Conservation (phyloP, 306 rosid species). For the Sechiopsis laciniata region DNA sequence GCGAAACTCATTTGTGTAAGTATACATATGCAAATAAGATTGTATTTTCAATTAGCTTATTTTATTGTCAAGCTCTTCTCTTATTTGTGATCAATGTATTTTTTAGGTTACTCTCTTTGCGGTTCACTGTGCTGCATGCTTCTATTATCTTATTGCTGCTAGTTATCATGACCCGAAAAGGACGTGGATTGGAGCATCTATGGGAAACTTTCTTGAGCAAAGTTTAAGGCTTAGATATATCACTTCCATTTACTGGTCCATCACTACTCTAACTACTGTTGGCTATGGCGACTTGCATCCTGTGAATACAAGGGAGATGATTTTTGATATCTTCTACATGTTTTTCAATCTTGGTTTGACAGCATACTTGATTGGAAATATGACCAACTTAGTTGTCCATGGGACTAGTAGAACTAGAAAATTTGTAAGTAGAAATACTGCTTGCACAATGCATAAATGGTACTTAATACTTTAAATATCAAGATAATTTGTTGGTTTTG, state of each 20-base stretch:
- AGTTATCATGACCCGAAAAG: slow-evolving; percentile 50
- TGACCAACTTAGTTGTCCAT: slow-evolving; percentile 94
- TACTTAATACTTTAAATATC: neutral
- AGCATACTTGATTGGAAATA: slow-evolving; percentile 89
- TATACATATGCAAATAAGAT: neutral
- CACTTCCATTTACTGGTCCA: slow-evolving; percentile 82
- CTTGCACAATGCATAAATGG: neutral
- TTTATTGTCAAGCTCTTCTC: neutral
- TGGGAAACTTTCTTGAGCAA: slow-evolving; percentile 39
- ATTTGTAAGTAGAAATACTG: slow-evolving; percentile 56
- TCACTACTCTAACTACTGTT: slow-evolving; percentile 81
- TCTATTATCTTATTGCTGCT: slow-evolving; percentile 82
- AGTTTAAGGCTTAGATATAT: slow-evolving; percentile 70
- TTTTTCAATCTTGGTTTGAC: slow-evolving; percentile 85
- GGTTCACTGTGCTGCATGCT: slow-evolving; percentile 80
- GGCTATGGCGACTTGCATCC: slow-evolving; percentile 95
- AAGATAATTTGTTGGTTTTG: neutral
- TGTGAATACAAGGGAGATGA: slow-evolving; percentile 76
- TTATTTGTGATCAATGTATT: slow-evolving; percentile 22
- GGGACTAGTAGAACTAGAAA: slow-evolving; percentile 80
- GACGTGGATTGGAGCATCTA: slow-evolving; percentile 67
- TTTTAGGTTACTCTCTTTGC: slow-evolving; percentile 84
- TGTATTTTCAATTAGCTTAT: neutral
- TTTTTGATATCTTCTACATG: slow-evolving; percentile 79
- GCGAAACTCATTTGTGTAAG: slow-evolving; percentile 85